Conservation (phyloP, 2,329 filamentous ascomycete genomes). For the Neospermospora avenae region DNA sequence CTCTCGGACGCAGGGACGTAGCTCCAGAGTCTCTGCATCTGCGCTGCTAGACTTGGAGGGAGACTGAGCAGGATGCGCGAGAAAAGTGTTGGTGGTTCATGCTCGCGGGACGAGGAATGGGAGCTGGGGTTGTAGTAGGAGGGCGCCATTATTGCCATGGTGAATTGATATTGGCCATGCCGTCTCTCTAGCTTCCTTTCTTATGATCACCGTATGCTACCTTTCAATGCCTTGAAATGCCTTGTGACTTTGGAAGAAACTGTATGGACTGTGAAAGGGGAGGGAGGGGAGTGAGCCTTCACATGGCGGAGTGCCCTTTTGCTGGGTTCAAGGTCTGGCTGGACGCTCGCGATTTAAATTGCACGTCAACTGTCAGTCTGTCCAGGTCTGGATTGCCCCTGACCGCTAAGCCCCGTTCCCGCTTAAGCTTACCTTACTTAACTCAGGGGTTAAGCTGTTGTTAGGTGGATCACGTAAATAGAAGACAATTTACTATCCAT, state of each 20-base stretch:
- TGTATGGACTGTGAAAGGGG: neutral
- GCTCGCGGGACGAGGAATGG: constrained; percentile 24
- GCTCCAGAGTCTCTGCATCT: constrained; percentile 27
- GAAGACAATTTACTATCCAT: neutral
- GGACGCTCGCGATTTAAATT: neutral
- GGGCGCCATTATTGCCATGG: constrained; percentile 16
- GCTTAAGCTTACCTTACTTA: no score
- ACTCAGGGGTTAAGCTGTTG: neutral
- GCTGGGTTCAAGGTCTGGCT: neutral
- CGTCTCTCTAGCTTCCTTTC: neutral
- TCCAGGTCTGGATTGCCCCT: neutral
- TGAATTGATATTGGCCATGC: constrained; percentile 18
- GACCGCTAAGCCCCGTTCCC: neutral
- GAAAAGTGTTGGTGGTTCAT: constrained; percentile 29
- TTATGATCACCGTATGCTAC: neutral
- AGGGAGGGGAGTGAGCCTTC: neutral
- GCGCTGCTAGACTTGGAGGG: constrained; percentile 23
- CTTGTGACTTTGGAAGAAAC: neutral
- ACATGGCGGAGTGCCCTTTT: neutral
- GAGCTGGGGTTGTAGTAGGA: constrained; percentile 23
- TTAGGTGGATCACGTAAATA: neutral
- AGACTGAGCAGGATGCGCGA: constrained; percentile 26
- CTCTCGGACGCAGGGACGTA: neutral
- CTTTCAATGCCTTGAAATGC: neutral
- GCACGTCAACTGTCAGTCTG: neutral